Evolutionary conservation across 805 yeast genomes (phyloP), one percentile per base, ranked within the genome.

Genomic region (Ogataea neopini): DNA sequence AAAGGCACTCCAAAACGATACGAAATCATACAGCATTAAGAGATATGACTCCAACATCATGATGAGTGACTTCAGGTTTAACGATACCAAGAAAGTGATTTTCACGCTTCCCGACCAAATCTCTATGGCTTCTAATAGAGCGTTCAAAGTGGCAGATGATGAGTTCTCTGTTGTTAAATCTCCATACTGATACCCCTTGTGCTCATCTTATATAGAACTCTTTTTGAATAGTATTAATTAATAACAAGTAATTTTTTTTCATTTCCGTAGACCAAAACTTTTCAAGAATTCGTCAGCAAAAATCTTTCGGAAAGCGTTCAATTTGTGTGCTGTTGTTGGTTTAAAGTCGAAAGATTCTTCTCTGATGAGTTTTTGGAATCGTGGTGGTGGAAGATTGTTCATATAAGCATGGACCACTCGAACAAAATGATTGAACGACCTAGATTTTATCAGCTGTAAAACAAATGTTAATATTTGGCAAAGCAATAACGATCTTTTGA

Each of bases 21-120:
- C 72, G 20, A 58, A 61, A 37, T 76, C 86, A 6, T 88, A 87
- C 62, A 67, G 74, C 42, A 82, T 91, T 61, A 83, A 79, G 63
- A 73, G 80, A 47, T 85, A 85, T 62, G 67, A 73, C 18, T 76
- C 77, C 36, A 69, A 77, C 36, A 81, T 89, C 49, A 78, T 87
- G 45, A 88, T 86, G 35, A 92, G 88, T 58, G 84, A 85, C 61
- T 90, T 89, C 76, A 78, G 78, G 60, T 87, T 79, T 62, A 89
- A 88, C 20, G 77, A 87, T 15, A 83, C 82, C 53, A 75, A 79
- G 57, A 80, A 84, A 44, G 85, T 89, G 43, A 79, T 88, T 49
- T 75, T 88, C 42, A 87, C 96, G 2, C 69, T 84, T 53, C 82
- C 81, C 47, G 81, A 88, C 61, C 92, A 88, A 59, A 90, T 89